These are phyloP conservation scores for Cyberlindnera maritima DNA, from an alignment of 805 yeast species.

Conservation along the genomic window DNA sequence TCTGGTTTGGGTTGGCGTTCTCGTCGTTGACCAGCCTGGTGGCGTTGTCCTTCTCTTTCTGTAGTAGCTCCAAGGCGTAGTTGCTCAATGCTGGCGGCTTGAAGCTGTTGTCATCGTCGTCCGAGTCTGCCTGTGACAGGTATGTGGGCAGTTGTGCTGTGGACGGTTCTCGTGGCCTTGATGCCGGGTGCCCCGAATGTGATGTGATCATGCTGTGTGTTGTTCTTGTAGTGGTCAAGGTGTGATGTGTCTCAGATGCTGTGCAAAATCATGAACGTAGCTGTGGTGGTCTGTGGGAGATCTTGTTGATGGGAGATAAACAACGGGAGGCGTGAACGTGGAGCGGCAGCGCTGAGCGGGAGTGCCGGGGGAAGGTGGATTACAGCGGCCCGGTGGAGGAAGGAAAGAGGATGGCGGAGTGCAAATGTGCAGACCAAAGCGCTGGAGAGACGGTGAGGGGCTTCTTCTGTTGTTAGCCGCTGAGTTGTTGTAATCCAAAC, in stretches of 20 bases:
- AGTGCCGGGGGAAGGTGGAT: not conserved
- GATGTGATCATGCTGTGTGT: conserved; percentile 5
- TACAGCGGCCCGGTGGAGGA: not conserved
- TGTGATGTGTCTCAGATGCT: not conserved
- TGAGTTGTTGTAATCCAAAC: not conserved
- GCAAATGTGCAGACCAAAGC: not conserved
- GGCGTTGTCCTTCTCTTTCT: conserved; percentile 28
- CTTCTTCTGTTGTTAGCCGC: not conserved
- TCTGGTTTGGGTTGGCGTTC: not conserved
- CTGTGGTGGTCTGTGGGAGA: not conserved
- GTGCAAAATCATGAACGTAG: not conserved
- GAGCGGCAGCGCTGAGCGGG: not conserved
- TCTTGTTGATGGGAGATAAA: not conserved
- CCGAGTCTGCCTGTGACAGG: conserved; percentile 23
- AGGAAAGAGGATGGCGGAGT: not conserved
- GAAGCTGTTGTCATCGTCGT: conserved; percentile 47
- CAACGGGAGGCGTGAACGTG: not conserved
- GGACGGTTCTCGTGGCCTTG: conserved; percentile 3
- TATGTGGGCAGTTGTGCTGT: conserved; percentile 11
- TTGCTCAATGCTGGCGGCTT: conserved; percentile 60
- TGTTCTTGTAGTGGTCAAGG: too few relatives aligned
- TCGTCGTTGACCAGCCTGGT: conserved; percentile 8
- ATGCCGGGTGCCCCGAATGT: conserved; percentile 2
- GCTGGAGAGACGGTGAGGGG: too few relatives aligned
- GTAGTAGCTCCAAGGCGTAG: conserved; percentile 52